Percentiles rank a stretch among this genome's conserved stretches.
phyloP scores from a whole-genome alignment of 441 rosid species.

The Macaranga tanarius region DNA sequence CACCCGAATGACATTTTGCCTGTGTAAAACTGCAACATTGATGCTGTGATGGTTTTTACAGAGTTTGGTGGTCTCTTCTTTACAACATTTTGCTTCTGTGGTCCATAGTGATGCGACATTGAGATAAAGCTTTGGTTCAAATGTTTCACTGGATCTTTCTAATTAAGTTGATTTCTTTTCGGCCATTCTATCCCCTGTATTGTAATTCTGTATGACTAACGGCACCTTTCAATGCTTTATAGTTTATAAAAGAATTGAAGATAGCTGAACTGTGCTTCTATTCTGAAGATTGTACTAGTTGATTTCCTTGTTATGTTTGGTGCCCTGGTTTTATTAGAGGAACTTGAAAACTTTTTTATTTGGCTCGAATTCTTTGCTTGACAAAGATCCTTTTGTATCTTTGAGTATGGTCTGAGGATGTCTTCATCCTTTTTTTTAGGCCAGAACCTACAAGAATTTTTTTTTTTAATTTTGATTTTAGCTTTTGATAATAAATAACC shows the following conservation, averaged over 20 bases:
- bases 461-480: no score
- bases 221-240: background rate
- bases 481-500: no score
- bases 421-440: no score
- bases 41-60: constrained; percentile 42
- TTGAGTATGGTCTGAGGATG: no score
- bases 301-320: background rate
- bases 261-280: background rate
- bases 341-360: no score
- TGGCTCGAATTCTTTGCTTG: no score
- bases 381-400: no score
- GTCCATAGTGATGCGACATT: constrained; percentile 24
- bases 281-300: background rate
- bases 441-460: no score
- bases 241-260: background rate
- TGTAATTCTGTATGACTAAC: background rate
- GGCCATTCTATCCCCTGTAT: background rate
- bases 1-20: constrained; percentile 44
- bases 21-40: background rate
- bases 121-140: constrained; percentile 43
- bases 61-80: constrained; percentile 40
- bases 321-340: no score
- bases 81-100: constrained; percentile 28
- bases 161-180: background rate
- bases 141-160: background rate